A percentile compares a stretch with the other conserved stretches of the same genome.
These are phyloP conservation scores for Aotearoamyces nothofagi DNA, from an alignment of 2,329 filamentous ascomycete genomes.

Conservation along the genomic window DNA sequence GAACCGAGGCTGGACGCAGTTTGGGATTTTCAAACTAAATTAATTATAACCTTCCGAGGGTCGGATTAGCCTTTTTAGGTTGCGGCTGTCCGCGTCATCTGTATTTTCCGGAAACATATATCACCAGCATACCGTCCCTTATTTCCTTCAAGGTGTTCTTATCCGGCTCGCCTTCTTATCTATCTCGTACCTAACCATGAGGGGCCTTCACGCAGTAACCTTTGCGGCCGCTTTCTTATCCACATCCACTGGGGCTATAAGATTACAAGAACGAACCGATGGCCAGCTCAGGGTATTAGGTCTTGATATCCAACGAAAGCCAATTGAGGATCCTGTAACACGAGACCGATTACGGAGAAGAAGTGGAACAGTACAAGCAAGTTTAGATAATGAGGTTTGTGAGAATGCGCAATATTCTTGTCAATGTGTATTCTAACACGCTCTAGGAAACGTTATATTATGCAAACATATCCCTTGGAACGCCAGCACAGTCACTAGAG, in stretches of 20 bases:
- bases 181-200: too few relatives aligned
- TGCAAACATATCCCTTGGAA: conserved; percentile 46
- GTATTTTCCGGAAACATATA: too few relatives aligned
- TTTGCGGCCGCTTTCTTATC: conserved; percentile 14
- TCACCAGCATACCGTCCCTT: too few relatives aligned
- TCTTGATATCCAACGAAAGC: conserved; percentile 15
- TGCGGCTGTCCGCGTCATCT: too few relatives aligned
- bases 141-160: too few relatives aligned
- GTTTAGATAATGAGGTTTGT: conserved; percentile 39
- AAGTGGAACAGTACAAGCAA: conserved; percentile 26
- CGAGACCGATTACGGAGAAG: conserved; percentile 26
- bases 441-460: conserved; percentile 45
- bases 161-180: too few relatives aligned
- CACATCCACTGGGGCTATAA: conserved; percentile 13
- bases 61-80: too few relatives aligned
- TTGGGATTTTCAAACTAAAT: too few relatives aligned
- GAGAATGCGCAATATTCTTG: conserved; percentile 1
- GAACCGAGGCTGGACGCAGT: too few relatives aligned
- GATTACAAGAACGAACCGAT: conserved; percentile 14
- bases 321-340: conserved; percentile 12
- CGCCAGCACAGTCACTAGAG: conserved; percentile 38
- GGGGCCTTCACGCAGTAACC: conserved; percentile 10
- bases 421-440: conserved; percentile 9
- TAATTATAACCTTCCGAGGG: too few relatives aligned
- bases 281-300: conserved; percentile 16